Evolutionary conservation across 192 early-diverging fungal genomes (phyloP).

Genomic region (Gigaspora rosea): DNA sequence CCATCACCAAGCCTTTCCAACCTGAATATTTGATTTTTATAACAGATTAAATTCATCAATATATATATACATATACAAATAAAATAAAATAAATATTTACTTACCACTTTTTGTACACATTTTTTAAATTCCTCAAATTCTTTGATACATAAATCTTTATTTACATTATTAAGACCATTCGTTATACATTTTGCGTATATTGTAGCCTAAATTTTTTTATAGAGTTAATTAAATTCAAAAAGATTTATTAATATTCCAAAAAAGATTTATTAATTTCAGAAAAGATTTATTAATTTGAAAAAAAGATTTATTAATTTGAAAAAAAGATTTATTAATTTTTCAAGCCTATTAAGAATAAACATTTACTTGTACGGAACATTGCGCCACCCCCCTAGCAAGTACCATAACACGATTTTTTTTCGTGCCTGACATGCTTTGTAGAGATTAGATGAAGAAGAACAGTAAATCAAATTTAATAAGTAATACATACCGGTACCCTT

Average conservation of each 20-base stretch:
- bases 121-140: slow-evolving; percentile 22
- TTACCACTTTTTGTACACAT: slow-evolving; percentile 27
- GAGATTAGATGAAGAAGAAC: no score
- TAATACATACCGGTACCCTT: no score
- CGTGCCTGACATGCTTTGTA: no score
- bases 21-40: not conserved
- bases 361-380: not conserved
- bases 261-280: not conserved
- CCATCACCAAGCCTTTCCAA: not conserved
- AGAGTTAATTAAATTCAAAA: not conserved
- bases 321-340: not conserved
- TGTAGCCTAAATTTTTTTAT: not conserved
- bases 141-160: not conserved
- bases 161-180: not conserved
- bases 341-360: not conserved
- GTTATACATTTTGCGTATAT: slow-evolving; percentile 28
- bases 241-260: not conserved
- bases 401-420: no score
- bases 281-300: not conserved
- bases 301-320: not conserved
- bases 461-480: no score
- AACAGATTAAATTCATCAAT: not conserved
- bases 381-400: not conserved
- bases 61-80: not conserved
- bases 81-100: not conserved